Conservation (phyloP, 2,329 filamentous ascomycete species). For the Tolypocladium capitatum region DNA sequence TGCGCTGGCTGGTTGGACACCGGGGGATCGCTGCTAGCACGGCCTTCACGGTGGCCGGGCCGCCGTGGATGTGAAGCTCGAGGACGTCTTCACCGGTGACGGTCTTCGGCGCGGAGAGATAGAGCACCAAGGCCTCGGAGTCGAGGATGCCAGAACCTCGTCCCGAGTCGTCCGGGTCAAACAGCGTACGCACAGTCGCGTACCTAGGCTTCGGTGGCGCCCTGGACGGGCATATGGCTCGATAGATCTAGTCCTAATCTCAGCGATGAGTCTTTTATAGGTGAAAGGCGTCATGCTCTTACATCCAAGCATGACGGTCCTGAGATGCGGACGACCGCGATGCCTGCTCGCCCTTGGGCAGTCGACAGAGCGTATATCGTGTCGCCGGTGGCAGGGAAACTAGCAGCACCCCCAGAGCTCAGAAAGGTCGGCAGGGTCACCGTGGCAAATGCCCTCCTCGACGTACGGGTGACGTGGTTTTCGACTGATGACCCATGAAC, state of each 20-base stretch:
- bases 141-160: constrained; percentile 48
- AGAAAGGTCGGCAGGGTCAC: not conserved
- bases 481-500: not conserved
- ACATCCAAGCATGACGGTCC: constrained; percentile 62
- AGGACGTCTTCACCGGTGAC: constrained; percentile 88
- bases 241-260: constrained; percentile 30
- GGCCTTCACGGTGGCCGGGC: constrained; percentile 75
- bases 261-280: not conserved
- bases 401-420: not conserved
- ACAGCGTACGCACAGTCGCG: constrained; percentile 64
- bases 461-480: too few relatives aligned
- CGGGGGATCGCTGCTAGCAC: constrained; percentile 64
- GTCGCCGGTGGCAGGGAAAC: constrained; percentile 18
- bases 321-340: constrained; percentile 80
- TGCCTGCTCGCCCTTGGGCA: constrained; percentile 71
- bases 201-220: constrained; percentile 32
- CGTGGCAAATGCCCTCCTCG: not conserved
- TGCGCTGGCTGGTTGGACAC: constrained; percentile 24
- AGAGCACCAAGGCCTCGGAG: constrained; percentile 65
- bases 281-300: constrained; percentile 16
- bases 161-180: constrained; percentile 28
- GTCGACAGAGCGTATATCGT: constrained; percentile 93
- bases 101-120: constrained; percentile 68
- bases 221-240: constrained; percentile 34
- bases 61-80: constrained; percentile 90